These are phyloP conservation scores for Filosporella fistucella DNA, from an alignment of 495 filamentous ascomycete species.

Conservation along the genomic window DNA sequence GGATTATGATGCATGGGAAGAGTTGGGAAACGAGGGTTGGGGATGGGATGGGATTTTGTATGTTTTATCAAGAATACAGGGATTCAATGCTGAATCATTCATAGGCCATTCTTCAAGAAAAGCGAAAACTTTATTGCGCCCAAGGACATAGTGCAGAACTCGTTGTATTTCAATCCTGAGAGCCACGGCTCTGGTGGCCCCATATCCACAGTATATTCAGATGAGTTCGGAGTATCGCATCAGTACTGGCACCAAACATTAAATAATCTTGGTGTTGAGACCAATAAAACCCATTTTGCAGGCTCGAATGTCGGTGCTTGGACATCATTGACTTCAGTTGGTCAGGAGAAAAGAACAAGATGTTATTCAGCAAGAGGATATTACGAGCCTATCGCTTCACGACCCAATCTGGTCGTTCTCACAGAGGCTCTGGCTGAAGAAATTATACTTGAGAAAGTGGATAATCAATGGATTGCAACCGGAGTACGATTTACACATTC, in stretches of 20 bases:
- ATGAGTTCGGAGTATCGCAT: neutral
- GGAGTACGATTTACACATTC: neutral
- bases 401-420: neutral
- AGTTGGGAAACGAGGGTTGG: conserved; percentile 35
- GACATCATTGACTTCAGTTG: neutral
- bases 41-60: conserved; percentile 25
- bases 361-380: conserved; percentile 1
- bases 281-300: neutral
- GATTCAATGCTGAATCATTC: neutral
- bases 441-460: neutral
- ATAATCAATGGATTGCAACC: neutral
- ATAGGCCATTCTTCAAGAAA: conserved; percentile 5
- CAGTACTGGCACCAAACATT: neutral
- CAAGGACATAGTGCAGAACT: neutral
- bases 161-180: neutral
- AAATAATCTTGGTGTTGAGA: neutral
- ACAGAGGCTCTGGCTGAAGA: neutral
- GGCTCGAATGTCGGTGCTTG: conserved; percentile 5
- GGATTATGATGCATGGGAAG: conserved; percentile 29
- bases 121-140: neutral
- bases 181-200: neutral
- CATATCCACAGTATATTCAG: neutral
- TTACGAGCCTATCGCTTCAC: neutral
- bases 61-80: neutral
- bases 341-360: neutral